A percentile compares a stretch with the other conserved stretches of the same genome.
Conservation (phyloP, 345 rosid genomes). For the Rhizophora apiculata region DNA sequence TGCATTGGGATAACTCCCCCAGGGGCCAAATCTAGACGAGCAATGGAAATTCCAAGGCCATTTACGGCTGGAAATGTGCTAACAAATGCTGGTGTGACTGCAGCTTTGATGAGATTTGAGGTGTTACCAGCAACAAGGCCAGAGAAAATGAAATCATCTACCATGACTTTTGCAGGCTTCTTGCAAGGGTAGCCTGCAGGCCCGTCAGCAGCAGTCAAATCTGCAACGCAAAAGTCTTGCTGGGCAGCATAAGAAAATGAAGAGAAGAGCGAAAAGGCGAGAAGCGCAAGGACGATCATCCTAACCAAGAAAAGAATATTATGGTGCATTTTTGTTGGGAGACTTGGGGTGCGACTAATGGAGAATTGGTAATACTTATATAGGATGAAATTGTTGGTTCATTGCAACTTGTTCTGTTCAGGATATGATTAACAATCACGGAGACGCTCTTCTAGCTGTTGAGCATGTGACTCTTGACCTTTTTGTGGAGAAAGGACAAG, state of each 20-base stretch:
- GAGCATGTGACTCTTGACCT: conserved; percentile 20
- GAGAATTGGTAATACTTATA: conserved; percentile 13
- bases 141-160: conserved; percentile 57
- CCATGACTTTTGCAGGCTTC: conserved; percentile 45
- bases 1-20: conserved; percentile 79
- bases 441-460: not conserved
- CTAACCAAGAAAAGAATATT: conserved; percentile 11
- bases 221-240: conserved; percentile 77
- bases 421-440: conserved; percentile 22
- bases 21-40: conserved; percentile 66
- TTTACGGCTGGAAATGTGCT: conserved; percentile 58
- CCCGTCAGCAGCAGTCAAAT: conserved; percentile 42
- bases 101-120: conserved; percentile 65
- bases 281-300: conserved; percentile 42
- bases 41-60: conserved; percentile 74
- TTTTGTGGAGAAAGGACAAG: conserved; percentile 17
- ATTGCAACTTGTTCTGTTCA: not conserved
- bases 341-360: not conserved
- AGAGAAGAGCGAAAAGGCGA: conserved; percentile 40
- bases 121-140: conserved; percentile 70
- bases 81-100: conserved; percentile 63
- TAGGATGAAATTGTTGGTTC: conserved; percentile 8
- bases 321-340: not conserved
- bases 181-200: conserved; percentile 79
- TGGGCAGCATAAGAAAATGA: conserved; percentile 52